Conservation (phyloP, 129 eudicot species). For the Chrysanthemum makinoi region DNA sequence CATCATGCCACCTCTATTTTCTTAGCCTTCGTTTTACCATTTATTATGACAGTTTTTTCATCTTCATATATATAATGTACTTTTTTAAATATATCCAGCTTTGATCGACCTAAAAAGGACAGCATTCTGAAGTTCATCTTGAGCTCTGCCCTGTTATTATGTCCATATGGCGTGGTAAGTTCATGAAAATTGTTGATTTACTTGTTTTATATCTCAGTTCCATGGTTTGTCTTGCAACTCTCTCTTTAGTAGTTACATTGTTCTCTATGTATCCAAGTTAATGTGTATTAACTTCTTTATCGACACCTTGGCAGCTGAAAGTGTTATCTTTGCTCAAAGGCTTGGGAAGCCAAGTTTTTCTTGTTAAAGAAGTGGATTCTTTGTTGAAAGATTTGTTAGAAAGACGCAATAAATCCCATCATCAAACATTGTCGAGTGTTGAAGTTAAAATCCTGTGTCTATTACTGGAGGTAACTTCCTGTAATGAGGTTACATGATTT, state of each 20-base stretch:
- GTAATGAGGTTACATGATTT: not conserved
- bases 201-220: not conserved
- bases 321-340: slow-evolving; percentile 73
- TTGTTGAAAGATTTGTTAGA: slow-evolving; percentile 58
- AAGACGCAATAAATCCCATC: slow-evolving; percentile 37
- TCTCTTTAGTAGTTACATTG: not conserved
- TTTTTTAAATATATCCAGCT: slow-evolving; percentile 39
- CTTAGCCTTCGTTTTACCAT: not conserved
- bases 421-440: slow-evolving; percentile 42
- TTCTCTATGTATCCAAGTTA: not conserved
- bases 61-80: slow-evolving; percentile 12
- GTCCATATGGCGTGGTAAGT: slow-evolving; percentile 72
- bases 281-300: not conserved
- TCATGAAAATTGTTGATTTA: not conserved
- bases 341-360: slow-evolving; percentile 60
- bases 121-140: slow-evolving; percentile 51
- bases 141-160: slow-evolving; percentile 48
- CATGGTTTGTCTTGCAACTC: not conserved
- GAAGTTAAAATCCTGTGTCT: slow-evolving; percentile 72
- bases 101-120: slow-evolving; percentile 53
- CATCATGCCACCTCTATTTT: not conserved
- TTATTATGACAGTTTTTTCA: not conserved
- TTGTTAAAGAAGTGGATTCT: slow-evolving; percentile 45
- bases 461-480: slow-evolving; percentile 61
- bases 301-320: slow-evolving; percentile 50